Percentiles rank a stretch among this genome's conserved stretches.
Evolutionary conservation across 768 basidiomycete genomes (phyloP).

Genomic region (Leccinellum albellum): DNA sequence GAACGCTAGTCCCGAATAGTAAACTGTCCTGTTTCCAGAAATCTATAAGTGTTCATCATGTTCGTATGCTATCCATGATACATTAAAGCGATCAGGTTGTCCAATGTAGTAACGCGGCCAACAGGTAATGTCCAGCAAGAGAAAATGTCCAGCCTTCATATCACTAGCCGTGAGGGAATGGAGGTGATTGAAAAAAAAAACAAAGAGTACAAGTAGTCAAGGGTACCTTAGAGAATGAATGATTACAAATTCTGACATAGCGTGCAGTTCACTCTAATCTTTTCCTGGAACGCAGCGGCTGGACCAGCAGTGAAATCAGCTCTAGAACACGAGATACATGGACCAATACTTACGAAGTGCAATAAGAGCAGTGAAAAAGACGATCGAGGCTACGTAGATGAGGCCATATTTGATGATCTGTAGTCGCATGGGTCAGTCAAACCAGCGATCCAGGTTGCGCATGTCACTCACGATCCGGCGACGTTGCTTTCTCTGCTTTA

Average conservation of each 20-base stretch:
- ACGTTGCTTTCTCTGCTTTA: slow-evolving; percentile 86
- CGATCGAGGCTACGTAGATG: slow-evolving; percentile 66
- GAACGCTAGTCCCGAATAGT: background rate
- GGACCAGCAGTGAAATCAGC: background rate
- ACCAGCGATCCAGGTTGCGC: background rate
- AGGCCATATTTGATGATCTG: slow-evolving; percentile 83
- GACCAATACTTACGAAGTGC: slow-evolving; percentile 60
- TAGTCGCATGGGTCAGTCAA: slow-evolving; percentile 6
- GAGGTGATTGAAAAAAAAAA: background rate
- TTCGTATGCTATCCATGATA: slow-evolving; percentile 24
- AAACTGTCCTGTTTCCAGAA: background rate
- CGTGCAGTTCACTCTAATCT: slow-evolving; percentile 58
- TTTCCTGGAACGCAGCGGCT: slow-evolving; percentile 63
- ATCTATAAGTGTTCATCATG: slow-evolving; percentile 9
- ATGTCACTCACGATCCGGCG: slow-evolving; percentile 72
- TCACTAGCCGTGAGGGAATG: background rate
- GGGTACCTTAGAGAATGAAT: slow-evolving; percentile 30
- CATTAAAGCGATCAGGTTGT: slow-evolving; percentile 15
- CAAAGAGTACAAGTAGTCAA: slow-evolving; percentile 26
- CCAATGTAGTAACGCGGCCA: slow-evolving; percentile 8
- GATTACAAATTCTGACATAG: slow-evolving; percentile 65
- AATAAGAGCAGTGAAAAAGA: slow-evolving; percentile 72
- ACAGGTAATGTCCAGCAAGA: background rate
- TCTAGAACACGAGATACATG: background rate
- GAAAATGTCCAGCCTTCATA: slow-evolving; percentile 12